These are phyloP conservation scores for Capillidium heterosporum DNA, from an alignment of 371 early-diverging fungal species.

Conservation along the genomic window DNA sequence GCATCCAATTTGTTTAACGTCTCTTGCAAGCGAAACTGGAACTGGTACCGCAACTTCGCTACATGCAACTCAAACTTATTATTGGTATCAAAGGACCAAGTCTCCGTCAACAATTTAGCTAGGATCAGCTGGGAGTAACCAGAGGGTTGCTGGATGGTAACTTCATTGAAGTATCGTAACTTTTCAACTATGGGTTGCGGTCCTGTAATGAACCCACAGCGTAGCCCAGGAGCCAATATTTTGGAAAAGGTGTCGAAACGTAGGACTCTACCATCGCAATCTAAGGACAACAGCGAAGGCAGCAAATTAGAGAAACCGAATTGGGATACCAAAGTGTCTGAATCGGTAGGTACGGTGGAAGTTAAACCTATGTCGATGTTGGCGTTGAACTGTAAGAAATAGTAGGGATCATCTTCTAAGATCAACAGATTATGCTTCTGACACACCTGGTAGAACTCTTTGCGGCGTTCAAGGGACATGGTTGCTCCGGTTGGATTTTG, in stretches of 20 bases:
- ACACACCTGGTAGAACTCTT: constrained; percentile 34
- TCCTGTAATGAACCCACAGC: constrained; percentile 61
- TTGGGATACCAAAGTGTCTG: background rate
- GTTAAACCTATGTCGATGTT: background rate
- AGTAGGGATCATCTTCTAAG: constrained; percentile 67
- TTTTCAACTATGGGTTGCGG: constrained; percentile 40
- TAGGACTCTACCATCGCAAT: constrained; percentile 59
- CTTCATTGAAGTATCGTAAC: constrained; percentile 52
- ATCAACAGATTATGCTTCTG: constrained; percentile 36
- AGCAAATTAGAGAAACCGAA: background rate
- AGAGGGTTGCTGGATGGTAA: constrained; percentile 52
- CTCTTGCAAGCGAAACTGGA: constrained; percentile 24
- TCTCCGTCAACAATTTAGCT: constrained; percentile 26
- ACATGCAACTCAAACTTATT: constrained; percentile 49
- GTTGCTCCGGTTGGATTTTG: constrained; percentile 54
- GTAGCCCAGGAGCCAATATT: constrained; percentile 53
- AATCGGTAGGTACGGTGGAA: background rate
- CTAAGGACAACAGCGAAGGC: constrained; percentile 31
- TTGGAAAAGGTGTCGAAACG: constrained; percentile 70
- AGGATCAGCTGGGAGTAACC: constrained; percentile 46
- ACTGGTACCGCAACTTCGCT: constrained; percentile 28
- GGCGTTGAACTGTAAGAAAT: constrained; percentile 32
- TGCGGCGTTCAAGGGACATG: constrained; percentile 35
- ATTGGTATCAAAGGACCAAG: constrained; percentile 27
- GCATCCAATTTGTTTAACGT: no score